A percentile compares a stretch with the other conserved stretches of the same genome.
Conservation (phyloP, 2,329 filamentous ascomycete genomes). For the Podosphaera xanthii region DNA sequence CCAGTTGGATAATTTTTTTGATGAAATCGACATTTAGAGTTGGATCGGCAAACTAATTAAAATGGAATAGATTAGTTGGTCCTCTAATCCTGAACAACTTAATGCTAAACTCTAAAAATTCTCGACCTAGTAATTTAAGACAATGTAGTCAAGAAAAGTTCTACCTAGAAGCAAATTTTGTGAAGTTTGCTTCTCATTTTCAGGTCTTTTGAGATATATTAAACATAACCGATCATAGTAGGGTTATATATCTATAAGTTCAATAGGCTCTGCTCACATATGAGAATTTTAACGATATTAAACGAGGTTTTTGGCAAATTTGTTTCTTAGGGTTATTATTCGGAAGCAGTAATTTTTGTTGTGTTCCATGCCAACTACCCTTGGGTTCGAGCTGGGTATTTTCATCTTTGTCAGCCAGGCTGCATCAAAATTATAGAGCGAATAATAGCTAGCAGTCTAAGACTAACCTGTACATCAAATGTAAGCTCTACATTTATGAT, state of each 20-base stretch:
- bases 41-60: background rate
- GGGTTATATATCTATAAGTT: background rate
- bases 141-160: background rate
- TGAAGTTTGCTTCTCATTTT: background rate
- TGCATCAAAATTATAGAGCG: background rate
- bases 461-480: background rate
- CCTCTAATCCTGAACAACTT: no score
- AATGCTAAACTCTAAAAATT: background rate
- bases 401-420: background rate
- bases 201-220: background rate
- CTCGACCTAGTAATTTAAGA: background rate
- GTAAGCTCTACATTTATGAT: background rate
- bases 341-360: slow-evolving; percentile 37
- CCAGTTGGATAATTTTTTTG: background rate
- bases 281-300: background rate
- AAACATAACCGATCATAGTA: background rate
- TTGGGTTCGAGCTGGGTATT: background rate
- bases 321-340: slow-evolving; percentile 35
- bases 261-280: background rate
- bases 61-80: background rate
- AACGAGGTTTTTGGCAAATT: slow-evolving; percentile 24
- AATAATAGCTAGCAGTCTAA: background rate
- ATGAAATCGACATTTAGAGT: background rate
- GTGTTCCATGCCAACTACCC: slow-evolving; percentile 17
- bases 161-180: background rate